phyloP scores from a whole-genome alignment of 305 asterid genomes.

The Striga hermonthica region DNA sequence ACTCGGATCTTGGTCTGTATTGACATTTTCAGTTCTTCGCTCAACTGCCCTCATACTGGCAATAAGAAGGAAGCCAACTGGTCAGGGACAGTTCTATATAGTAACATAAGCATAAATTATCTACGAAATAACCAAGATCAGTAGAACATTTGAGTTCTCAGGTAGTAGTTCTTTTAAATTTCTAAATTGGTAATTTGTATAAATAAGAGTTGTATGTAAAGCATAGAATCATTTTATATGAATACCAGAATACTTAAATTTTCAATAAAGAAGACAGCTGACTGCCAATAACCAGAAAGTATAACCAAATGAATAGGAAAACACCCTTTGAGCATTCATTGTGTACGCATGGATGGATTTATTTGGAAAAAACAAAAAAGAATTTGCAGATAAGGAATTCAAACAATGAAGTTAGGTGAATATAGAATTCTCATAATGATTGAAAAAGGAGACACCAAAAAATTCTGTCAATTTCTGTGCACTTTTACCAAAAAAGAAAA shows the following conservation, averaged over 20 bases:
- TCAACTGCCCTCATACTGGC: constrained; percentile 65
- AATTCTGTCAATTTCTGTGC: too few species aligned
- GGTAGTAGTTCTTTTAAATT: too few species aligned
- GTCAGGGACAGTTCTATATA: constrained; percentile 10
- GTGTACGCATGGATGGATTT: background rate
- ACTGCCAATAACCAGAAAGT: too few species aligned
- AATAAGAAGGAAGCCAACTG: constrained; percentile 15
- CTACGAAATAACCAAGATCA: background rate
- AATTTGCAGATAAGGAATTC: background rate
- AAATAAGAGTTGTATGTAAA: background rate
- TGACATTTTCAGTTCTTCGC: constrained; percentile 63
- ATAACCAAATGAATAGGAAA: background rate
- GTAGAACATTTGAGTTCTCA: background rate
- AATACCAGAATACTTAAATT: background rate
- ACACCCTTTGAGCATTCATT: background rate
- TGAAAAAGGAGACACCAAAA: background rate
- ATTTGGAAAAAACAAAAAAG: too few species aligned
- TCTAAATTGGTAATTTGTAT: background rate
- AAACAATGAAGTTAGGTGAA: background rate
- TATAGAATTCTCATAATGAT: background rate
- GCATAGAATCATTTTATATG: background rate
- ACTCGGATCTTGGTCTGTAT: constrained; percentile 77
- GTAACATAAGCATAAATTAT: constrained; percentile 9
- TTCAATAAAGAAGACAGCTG: background rate
- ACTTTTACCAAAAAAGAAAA: too few species aligned